Base-by-base conservation (phyloP, 2,329 filamentous ascomycete genomes). In the Paraphaeosphaeria minitans region DNA sequence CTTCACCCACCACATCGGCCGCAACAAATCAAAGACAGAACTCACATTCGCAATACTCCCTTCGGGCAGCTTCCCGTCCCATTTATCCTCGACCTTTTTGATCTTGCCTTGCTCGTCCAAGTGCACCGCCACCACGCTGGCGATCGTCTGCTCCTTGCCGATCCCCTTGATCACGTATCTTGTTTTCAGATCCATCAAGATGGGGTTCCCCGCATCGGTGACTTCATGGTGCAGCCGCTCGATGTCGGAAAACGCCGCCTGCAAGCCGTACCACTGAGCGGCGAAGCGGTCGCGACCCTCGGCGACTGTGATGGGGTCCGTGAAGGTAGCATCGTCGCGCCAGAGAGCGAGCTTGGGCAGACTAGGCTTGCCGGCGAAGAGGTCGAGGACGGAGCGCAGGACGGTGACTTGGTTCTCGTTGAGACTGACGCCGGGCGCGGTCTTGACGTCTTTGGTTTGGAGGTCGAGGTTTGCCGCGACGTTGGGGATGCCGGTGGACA, bases 291-390 rank as follows among this genome's bases (percentile, higher is more conserved):
- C 80, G 55, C 83, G 81, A 9, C 87, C 86, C 22, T 77, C 69
- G 1, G 87, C 84, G 37, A 84, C 79, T 43, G 85, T 86, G 47
- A 89, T 75, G 4, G 84, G 84, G 67, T 89, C 86, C 31, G 80
- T 72, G 71, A 89, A 89, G 0, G 78, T 81, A 8, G 81, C 86
- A 39, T 84, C 79, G 58, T 84, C 84, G 50, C 78, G 78, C 87
- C 86, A 89, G 24, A 89, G 79, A 14, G 79, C 75, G 47, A 89
- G 80, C 69, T 88, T 87, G 42, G 81, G 80, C 2, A 87, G 79
- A 1, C 84, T 84, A 0, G 86, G 85, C 19, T 82, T 80, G 47
- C 86, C 86, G 35, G 84, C 83, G 69, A 88, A 89, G 49, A 89
- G 82, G 68, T 89, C 86, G 24, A 89, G 79, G 14, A 89, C 79